Evolutionary conservation across 306 rosid genomes (phyloP), one percentile per base, ranked within the genome.

Genomic region (Inga leiocalycina): DNA sequence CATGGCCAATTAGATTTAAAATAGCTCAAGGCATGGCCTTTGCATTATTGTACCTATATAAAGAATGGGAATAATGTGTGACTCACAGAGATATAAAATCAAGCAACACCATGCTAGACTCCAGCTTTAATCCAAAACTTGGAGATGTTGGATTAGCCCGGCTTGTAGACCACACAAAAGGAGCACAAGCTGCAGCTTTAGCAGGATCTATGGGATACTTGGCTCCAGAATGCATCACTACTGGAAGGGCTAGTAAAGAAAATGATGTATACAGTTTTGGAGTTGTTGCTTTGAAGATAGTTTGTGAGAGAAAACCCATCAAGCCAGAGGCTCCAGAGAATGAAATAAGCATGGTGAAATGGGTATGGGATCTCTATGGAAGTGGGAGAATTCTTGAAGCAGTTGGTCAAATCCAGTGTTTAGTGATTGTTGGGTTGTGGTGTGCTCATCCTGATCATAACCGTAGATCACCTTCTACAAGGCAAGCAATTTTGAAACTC

Each of bases 51-150:
- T 32, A 32, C 34, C 34, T 32, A 32, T 3, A 32, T 3, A 3
- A 32, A 32, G 34, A 32, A 32, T 37, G 49, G 49, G 74, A 69
- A 20, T 30, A 69, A 20, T 69, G 74, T 20, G 49, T 69, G 1
- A 32, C 39, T 69, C 74, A 69, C 3, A 69, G 86, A n/a, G 85
- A 88, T 77, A 86, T 86, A 3, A 84, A 86, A 62, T 78, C 89
- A 35, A 85, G 89, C 45, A 88, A 88, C 80, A 65, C 85, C 34
- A 70, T 88, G 87, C 39, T 88, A 80, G 91, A 88, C 32, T 84
- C 84, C 7, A 65, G n/a, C 10, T 86, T 88, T 81, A 84, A 81
- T 48, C 81, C 86, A 1, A 88, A 81, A 65, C 89, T 88, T 10
- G 88, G 89, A 9, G 84, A 32, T 32, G 2, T 32, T 32, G 34